phyloP scores from a whole-genome alignment of 1,139 yeast genomes.

The Petasospora fabianii region DNA sequence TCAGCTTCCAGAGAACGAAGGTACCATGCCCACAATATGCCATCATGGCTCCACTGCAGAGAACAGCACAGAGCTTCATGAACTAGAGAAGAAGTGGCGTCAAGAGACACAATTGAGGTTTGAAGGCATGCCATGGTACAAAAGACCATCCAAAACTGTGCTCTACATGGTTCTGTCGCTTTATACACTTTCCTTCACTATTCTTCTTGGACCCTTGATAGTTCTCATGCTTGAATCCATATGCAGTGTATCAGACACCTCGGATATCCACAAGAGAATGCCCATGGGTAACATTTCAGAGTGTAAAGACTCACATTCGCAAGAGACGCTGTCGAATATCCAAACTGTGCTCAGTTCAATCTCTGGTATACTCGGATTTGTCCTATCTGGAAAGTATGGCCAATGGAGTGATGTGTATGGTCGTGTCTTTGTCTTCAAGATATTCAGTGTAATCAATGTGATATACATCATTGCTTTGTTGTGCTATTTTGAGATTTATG shows the following conservation, averaged over 20 bases:
- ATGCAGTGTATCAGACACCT: constrained; percentile 3
- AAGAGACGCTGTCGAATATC: constrained; percentile 20
- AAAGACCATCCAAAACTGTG: constrained; percentile 11
- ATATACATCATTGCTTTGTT: constrained; percentile 11
- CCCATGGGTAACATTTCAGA: constrained; percentile 13
- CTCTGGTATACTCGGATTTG: constrained; percentile 24
- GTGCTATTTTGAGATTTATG: constrained; percentile 14
- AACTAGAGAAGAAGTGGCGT: constrained; percentile 4
- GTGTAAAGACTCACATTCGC: constrained; percentile 10
- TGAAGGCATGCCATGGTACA: constrained; percentile 10
- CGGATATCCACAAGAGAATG: constrained; percentile 10
- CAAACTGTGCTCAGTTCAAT: constrained; percentile 20
- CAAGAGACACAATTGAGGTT: constrained; percentile 1
- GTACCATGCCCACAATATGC: not conserved
- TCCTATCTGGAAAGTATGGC: constrained; percentile 25
- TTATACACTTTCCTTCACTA: constrained; percentile 15
- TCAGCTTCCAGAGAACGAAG: not conserved
- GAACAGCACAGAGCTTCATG: not conserved
- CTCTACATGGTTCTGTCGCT: constrained; percentile 10
- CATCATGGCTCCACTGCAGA: not conserved
- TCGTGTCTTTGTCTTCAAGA: constrained; percentile 23
- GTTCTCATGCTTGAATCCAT: constrained; percentile 17
- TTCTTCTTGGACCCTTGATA: constrained; percentile 17
- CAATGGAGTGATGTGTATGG: constrained; percentile 26
- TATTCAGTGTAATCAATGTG: constrained; percentile 20